Evolutionary conservation across 2,329 filamentous ascomycete genomes (phyloP), one percentile per base, ranked within the genome.

Genomic region (Alternaria sp.): DNA sequence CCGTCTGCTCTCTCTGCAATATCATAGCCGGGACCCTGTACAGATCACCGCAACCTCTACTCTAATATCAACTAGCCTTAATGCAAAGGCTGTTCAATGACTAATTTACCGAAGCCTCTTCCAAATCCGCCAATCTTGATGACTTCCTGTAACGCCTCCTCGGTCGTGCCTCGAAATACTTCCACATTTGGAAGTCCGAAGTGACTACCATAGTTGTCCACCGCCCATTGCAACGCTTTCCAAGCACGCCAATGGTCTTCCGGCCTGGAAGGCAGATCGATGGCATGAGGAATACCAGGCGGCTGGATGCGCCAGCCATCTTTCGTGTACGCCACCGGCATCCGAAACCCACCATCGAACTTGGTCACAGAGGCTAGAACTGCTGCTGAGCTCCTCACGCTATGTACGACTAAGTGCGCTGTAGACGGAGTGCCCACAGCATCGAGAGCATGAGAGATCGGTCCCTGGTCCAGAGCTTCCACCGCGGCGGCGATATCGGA

Each of bases 181-280:
- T 60, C 49, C 6, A 60, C 53, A 12, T 27, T 32, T 4, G 52
- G 53, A 34, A 49, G 44, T 34, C 49, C 32, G 32, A 56, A 56
- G 28, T 28, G 20, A 32, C 22, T 34, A 20, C 59, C 59, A 32
- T 62, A 62, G 28, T 62, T 48, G 22, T 54, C 34, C 18, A 62
- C 55, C 14, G 32, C 5, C 32, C 32, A 62, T 18, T 43, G 18
- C 10, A 54, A 52, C 34, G 18, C 44, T 36, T 38, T 51, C 38
- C 44, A 51, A 58, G 8, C 43, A 18, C 10, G 22, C 46, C 27
- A 30, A 41, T 54, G 41, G 3, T 40, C 36, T 36, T 57, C 44
- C 30, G 46, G 54, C 10, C 27, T n/a, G 11, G 46, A 38, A 46
- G 54, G 54, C 9, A 57, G 38, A n/a, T 12, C 41, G 6, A 54